Percentiles rank a stretch among this genome's conserved stretches.
Evolutionary conservation across 2,329 filamentous ascomycete species (phyloP).

Genomic region (Botrytis pseudocinerea): DNA sequence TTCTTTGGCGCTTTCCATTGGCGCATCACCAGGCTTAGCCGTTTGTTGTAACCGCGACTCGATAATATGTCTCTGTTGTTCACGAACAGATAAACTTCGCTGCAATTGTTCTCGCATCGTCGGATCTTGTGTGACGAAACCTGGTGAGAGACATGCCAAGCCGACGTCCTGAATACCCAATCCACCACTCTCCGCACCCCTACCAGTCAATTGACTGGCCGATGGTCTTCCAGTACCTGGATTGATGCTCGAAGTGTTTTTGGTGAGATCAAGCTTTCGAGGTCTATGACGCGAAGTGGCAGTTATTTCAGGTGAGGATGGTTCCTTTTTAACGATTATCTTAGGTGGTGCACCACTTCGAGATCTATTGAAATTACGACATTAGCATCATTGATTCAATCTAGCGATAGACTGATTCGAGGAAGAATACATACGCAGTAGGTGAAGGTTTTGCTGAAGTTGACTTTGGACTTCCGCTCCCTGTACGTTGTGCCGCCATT

Average conservation of each 20-base stretch:
- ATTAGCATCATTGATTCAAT: constrained; percentile 23
- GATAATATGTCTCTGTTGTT: constrained; percentile 93
- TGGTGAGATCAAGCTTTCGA: constrained; percentile 75
- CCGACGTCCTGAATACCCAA: constrained; percentile 89
- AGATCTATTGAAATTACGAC: constrained; percentile 45
- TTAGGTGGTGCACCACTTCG: constrained; percentile 63
- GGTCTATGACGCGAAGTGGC: constrained; percentile 69
- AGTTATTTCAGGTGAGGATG: constrained; percentile 79
- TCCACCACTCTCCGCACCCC: constrained; percentile 60
- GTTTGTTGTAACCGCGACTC: constrained; percentile 88
- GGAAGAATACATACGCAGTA: constrained; percentile 54
- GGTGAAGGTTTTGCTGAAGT: constrained; percentile 56
- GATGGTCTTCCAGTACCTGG: constrained; percentile 68
- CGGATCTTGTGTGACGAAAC: constrained; percentile 95
- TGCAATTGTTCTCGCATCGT: constrained; percentile 94
- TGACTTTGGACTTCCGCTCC: constrained; percentile 56
- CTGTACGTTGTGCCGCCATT: constrained; percentile 48
- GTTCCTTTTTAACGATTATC: constrained; percentile 95
- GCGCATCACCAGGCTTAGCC: constrained; percentile 73
- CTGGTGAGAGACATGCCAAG: constrained; percentile 89
- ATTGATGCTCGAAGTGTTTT: constrained; percentile 52
- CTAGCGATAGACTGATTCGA: background rate
- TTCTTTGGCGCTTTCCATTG: constrained; percentile 57
- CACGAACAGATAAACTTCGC: constrained; percentile 86
- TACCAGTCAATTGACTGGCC: constrained; percentile 67